These are phyloP conservation scores for Trichophaea hybrida DNA, from an alignment of 2,329 filamentous ascomycete species.

Conservation along the genomic window DNA sequence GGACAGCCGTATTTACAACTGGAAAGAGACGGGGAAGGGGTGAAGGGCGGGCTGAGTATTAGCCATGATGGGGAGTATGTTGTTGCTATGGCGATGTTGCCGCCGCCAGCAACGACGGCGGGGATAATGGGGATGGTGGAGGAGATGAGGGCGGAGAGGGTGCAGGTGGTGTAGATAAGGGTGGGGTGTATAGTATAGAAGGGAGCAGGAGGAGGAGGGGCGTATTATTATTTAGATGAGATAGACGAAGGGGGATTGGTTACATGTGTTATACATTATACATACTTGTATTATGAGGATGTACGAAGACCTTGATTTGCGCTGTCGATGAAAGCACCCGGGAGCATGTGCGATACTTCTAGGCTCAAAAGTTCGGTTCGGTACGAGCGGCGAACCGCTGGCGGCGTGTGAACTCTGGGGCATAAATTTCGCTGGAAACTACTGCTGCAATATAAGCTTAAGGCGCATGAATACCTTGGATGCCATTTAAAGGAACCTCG, in stretches of 20 bases:
- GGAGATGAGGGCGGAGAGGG: background rate
- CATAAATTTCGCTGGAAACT: too few species aligned
- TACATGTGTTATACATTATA: too few species aligned
- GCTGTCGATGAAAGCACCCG: too few species aligned
- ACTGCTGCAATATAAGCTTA: too few species aligned
- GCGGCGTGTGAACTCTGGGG: too few species aligned
- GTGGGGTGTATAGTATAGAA: background rate
- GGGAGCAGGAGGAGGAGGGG: background rate
- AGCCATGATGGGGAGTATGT: constrained; percentile 28
- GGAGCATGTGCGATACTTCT: too few species aligned
- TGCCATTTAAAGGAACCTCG: too few species aligned
- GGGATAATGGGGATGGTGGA: background rate
- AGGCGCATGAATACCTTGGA: too few species aligned
- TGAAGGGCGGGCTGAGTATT: constrained; percentile 23
- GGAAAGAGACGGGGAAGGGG: constrained; percentile 1
- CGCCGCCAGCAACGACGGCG: background rate
- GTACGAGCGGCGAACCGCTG: too few species aligned
- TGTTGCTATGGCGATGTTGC: constrained; percentile 24
- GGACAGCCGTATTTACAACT: constrained; percentile 23
- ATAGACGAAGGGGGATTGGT: background rate
- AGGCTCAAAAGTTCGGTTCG: too few species aligned
- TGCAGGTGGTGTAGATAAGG: background rate
- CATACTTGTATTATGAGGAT: too few species aligned
- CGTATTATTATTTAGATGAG: background rate
- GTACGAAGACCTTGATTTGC: too few species aligned